Evolutionary conservation across 495 filamentous ascomycete genomes (phyloP).

Genomic region (Talaromyces thailandensis): DNA sequence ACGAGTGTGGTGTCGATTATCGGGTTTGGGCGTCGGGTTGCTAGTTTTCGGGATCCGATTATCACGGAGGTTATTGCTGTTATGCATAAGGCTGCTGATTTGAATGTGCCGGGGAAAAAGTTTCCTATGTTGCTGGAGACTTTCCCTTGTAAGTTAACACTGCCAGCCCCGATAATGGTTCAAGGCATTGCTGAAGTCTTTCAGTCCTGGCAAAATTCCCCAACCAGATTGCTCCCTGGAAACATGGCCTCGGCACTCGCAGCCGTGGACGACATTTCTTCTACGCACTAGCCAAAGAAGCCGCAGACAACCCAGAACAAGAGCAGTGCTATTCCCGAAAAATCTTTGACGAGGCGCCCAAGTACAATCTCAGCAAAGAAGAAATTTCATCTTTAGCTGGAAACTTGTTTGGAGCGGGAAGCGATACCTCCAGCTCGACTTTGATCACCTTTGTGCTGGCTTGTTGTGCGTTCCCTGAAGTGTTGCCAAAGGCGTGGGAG

Average conservation of each 20-base stretch:
- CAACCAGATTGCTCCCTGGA: conserved; percentile 26
- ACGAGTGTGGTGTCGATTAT: neutral
- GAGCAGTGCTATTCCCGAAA: conserved; percentile 26
- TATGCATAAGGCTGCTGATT: conserved; percentile 24
- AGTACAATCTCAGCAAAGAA: conserved; percentile 23
- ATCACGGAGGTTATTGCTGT: conserved; percentile 36
- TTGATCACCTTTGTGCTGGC: conserved; percentile 30
- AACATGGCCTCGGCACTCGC: conserved; percentile 25
- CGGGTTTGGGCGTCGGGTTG: conserved; percentile 6
- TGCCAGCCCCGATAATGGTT: neutral
- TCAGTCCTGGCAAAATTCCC: conserved; percentile 31
- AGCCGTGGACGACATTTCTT: conserved; percentile 27
- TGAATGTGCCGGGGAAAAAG: conserved; percentile 43
- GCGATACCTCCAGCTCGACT: conserved; percentile 22
- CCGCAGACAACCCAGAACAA: conserved; percentile 15
- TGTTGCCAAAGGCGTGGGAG: conserved; percentile 29
- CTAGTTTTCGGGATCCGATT: conserved; percentile 27
- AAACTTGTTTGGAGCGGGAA: conserved; percentile 27
- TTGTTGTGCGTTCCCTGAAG: conserved; percentile 22
- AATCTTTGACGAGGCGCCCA: conserved; percentile 27
- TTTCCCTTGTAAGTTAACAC: conserved; percentile 30
- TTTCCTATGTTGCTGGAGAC: conserved; percentile 56
- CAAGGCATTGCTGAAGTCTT: neutral
- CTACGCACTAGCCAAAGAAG: conserved; percentile 31
- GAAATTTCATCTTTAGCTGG: conserved; percentile 29